These are phyloP conservation scores for Vicia faba DNA, from an alignment of 306 rosid species.

Conservation along the genomic window DNA sequence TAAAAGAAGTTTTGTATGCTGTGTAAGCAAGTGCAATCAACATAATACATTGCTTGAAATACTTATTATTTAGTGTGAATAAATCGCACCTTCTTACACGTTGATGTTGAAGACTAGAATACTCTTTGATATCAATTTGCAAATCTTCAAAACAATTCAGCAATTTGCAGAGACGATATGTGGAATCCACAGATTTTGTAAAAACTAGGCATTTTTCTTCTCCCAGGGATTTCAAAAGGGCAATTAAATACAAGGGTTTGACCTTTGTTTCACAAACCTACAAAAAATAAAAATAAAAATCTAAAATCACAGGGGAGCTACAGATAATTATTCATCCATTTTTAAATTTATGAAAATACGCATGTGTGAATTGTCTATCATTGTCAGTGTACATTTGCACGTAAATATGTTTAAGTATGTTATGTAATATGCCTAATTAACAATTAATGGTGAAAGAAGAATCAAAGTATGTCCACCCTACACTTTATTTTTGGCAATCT, in stretches of 20 bases:
- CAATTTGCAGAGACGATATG: slow-evolving; percentile 82
- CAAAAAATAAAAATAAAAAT: slow-evolving; percentile 19
- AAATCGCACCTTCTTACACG: slow-evolving; percentile 70
- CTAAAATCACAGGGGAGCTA: slow-evolving; percentile 23
- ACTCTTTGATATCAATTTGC: slow-evolving; percentile 76
- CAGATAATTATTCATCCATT: slow-evolving; percentile 23
- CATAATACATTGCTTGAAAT: slow-evolving; percentile 22
- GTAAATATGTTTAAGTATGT: background rate
- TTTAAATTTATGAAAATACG: background rate
- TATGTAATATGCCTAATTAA: slow-evolving; percentile 10
- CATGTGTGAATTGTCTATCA: background rate
- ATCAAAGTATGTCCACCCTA: background rate
- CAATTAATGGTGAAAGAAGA: background rate
- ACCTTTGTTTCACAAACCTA: slow-evolving; percentile 78
- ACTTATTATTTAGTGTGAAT: slow-evolving; percentile 9
- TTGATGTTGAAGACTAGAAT: slow-evolving; percentile 85
- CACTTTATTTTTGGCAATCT: background rate
- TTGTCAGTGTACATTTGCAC: background rate
- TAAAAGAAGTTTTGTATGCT: slow-evolving; percentile 3
- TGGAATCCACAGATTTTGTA: slow-evolving; percentile 87
- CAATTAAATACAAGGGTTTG: slow-evolving; percentile 85
- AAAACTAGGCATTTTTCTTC: slow-evolving; percentile 87
- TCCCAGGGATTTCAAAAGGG: slow-evolving; percentile 73
- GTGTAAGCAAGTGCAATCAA: slow-evolving; percentile 11
- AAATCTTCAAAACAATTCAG: slow-evolving; percentile 66